These are phyloP conservation scores for Sporothrix protearum DNA, from an alignment of 2,329 filamentous ascomycete species.

Conservation along the genomic window DNA sequence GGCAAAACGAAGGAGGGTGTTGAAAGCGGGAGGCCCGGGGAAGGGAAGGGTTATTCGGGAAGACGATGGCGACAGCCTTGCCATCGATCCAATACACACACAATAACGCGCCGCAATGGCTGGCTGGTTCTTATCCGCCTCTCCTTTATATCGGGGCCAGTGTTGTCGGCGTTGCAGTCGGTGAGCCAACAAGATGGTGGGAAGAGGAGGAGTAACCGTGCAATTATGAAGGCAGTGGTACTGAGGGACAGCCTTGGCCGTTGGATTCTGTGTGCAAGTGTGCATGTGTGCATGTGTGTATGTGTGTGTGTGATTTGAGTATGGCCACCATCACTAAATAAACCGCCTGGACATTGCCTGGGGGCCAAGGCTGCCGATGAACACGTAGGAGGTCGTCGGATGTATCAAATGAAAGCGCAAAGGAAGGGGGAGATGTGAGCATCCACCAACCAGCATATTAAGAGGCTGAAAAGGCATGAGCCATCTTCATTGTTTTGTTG, in stretches of 20 bases:
- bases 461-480: background rate
- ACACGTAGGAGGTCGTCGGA: background rate
- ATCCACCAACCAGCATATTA: background rate
- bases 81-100: too few relatives aligned
- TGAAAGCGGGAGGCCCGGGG: background rate
- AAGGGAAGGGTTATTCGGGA: background rate
- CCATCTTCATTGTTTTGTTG: background rate
- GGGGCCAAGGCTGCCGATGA: background rate
- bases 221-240: background rate
- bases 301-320: background rate
- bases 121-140: background rate
- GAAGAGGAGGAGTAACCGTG: background rate
- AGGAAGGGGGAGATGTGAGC: background rate
- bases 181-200: constrained; percentile 4
- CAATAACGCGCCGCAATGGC: background rate
- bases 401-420: background rate
- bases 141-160: background rate
- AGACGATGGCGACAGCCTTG: constrained; percentile 12
- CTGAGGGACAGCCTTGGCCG: background rate
- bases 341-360: background rate
- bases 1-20: background rate
- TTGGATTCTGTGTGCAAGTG: background rate
- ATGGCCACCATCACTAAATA: background rate
- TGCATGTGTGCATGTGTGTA: too few relatives aligned
- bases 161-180: background rate